phyloP scores from a whole-genome alignment of 2,329 filamentous ascomycete genomes.

The Diaporthe sp. region DNA sequence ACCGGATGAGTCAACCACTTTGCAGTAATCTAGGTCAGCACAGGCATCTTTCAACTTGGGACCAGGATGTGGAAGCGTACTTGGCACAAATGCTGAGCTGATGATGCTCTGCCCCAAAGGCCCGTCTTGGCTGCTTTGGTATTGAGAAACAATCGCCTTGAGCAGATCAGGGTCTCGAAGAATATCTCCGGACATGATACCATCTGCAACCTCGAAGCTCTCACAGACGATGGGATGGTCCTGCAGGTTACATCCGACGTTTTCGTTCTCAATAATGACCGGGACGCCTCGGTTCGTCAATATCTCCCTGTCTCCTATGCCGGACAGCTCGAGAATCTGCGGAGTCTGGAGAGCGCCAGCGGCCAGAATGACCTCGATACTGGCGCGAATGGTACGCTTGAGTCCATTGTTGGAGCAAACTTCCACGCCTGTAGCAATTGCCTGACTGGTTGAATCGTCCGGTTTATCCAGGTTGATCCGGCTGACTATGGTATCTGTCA shows the following conservation, averaged over 20 bases:
- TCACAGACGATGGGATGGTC: constrained; percentile 44
- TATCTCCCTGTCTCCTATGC: constrained; percentile 45
- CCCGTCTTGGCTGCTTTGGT: constrained; percentile 42
- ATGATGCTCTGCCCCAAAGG: constrained; percentile 47
- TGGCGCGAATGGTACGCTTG: constrained; percentile 31
- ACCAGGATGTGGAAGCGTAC: not conserved
- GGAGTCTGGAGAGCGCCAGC: constrained; percentile 44
- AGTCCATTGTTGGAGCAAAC: constrained; percentile 36
- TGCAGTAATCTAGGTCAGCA: not conserved
- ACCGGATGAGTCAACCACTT: constrained; percentile 16
- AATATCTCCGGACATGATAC: constrained; percentile 41
- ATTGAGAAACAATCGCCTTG: constrained; percentile 36
- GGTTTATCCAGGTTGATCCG: constrained; percentile 36
- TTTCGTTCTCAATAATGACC: constrained; percentile 46
- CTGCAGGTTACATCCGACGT: constrained; percentile 51
- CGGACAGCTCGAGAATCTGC: constrained; percentile 37
- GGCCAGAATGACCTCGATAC: constrained; percentile 43
- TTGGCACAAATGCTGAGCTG: constrained; percentile 28
- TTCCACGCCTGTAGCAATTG: constrained; percentile 39
- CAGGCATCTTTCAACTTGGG: not conserved
- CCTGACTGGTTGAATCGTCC: not conserved
- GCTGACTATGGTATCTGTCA: constrained; percentile 40
- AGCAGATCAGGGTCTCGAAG: constrained; percentile 34
- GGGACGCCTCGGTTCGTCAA: constrained; percentile 48
- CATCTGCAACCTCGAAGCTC: constrained; percentile 46